These are phyloP conservation scores for Dryas integrifolia DNA, from an alignment of 331 rosid genomes.

Conservation along the genomic window DNA sequence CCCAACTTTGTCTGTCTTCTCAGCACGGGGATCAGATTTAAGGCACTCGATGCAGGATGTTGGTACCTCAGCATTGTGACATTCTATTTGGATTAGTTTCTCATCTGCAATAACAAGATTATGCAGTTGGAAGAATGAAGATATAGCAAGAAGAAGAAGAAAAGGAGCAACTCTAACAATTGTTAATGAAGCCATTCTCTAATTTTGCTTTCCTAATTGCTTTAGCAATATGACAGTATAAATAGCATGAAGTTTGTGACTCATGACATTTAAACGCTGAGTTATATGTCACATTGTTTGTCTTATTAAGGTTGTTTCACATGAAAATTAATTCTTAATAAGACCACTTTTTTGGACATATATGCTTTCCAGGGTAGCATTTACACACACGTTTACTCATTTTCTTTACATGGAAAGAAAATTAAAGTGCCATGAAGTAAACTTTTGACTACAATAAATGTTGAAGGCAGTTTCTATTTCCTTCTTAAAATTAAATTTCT, in stretches of 20 bases:
- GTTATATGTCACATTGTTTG: no score
- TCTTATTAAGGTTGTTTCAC: background rate
- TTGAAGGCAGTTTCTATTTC: background rate
- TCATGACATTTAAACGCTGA: no score
- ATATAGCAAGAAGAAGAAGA: slow-evolving; percentile 11
- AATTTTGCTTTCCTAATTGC: background rate
- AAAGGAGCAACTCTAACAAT: background rate
- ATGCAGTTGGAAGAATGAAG: background rate
- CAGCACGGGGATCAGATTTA: slow-evolving; percentile 7
- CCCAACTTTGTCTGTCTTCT: slow-evolving; percentile 16
- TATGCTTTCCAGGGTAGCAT: background rate
- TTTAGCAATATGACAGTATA: background rate
- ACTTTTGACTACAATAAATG: background rate
- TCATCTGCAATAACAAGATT: slow-evolving; percentile 27
- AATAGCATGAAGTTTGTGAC: background rate
- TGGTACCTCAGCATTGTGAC: slow-evolving; percentile 32
- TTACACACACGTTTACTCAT: background rate
- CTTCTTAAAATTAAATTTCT: background rate
- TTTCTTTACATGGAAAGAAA: background rate
- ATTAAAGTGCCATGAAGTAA: background rate
- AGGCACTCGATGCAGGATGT: slow-evolving; percentile 32
- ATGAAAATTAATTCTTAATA: background rate
- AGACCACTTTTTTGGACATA: no score
- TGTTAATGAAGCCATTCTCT: slow-evolving; percentile 12
- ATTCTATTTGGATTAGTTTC: slow-evolving; percentile 20